phyloP scores from a whole-genome alignment of 192 early-diverging fungal species.

The Chytriomyces sp. region DNA sequence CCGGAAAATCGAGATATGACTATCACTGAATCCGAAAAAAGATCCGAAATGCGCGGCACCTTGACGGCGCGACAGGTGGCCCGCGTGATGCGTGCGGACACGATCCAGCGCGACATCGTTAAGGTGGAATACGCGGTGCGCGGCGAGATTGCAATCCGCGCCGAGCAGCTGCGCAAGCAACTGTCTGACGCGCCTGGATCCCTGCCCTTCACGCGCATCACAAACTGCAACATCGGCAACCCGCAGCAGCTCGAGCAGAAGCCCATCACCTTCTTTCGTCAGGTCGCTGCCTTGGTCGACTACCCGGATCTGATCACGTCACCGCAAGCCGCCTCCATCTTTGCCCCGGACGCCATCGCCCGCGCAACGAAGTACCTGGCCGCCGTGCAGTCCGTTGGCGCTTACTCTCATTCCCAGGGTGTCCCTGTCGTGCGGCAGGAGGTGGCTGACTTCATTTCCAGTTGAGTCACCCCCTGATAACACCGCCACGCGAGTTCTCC shows the following conservation, averaged over 20 bases:
- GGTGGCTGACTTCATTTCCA: constrained; percentile 87
- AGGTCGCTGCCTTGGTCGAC: constrained; percentile 89
- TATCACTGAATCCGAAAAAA: too few relatives aligned
- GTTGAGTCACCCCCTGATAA: constrained; percentile 11
- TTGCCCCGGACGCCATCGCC: constrained; percentile 82
- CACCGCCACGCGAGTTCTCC: neutral
- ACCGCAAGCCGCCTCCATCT: constrained; percentile 61
- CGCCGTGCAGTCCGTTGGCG: constrained; percentile 75
- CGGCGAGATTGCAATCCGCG: too few relatives aligned
- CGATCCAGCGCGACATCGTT: constrained; percentile 41
- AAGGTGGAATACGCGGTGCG: constrained; percentile 94
- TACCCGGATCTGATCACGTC: constrained; percentile 76
- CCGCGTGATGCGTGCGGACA: constrained; percentile 31
- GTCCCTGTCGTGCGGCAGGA: constrained; percentile 79
- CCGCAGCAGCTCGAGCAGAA: constrained; percentile 87
- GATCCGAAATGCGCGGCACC: too few relatives aligned
- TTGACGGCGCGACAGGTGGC: too few relatives aligned
- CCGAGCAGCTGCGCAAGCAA: constrained; percentile 64
- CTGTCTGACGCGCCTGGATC: constrained; percentile 7
- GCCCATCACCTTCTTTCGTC: constrained; percentile 96
- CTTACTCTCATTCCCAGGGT: constrained; percentile 95
- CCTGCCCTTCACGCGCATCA: constrained; percentile 71
- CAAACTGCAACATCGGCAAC: constrained; percentile 90
- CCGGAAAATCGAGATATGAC: too few relatives aligned
- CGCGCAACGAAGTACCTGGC: constrained; percentile 76